phyloP scores from a whole-genome alignment of 2,329 filamentous ascomycete species.

The Teratosphaeria viscida region DNA sequence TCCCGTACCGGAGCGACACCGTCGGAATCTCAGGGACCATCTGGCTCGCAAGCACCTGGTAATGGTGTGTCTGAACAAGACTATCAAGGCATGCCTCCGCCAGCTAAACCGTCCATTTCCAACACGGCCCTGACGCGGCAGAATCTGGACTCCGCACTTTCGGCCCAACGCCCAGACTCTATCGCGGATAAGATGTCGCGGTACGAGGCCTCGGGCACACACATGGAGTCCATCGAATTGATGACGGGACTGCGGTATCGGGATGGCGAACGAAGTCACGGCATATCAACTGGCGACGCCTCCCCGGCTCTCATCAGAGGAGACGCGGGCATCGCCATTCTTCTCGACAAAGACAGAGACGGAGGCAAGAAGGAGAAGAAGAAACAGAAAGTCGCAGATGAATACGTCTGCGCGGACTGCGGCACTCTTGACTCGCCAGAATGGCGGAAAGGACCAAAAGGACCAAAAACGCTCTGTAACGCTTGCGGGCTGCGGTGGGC shows the following conservation, averaged over 20 bases:
- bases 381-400: conserved; percentile 69
- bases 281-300: conserved; percentile 75
- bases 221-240: conserved; percentile 85
- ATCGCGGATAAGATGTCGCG: conserved; percentile 77
- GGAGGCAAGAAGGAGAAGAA: conserved; percentile 75
- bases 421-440: conserved; percentile 90
- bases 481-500: conserved; percentile 57
- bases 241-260: conserved; percentile 79
- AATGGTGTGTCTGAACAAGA: conserved; percentile 16
- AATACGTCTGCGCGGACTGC: conserved; percentile 94
- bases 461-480: conserved; percentile 91
- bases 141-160: conserved; percentile 64
- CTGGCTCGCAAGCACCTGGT: conserved; percentile 7
- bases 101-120: conserved; percentile 48
- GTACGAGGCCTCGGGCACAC: conserved; percentile 59
- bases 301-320: conserved; percentile 74
- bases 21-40: conserved; percentile 10
- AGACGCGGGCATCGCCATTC: conserved; percentile 76
- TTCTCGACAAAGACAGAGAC: conserved; percentile 71
- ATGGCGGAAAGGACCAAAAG: conserved; percentile 88
- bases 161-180: conserved; percentile 58
- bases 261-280: conserved; percentile 78
- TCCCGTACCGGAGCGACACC: conserved; percentile 15
- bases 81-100: conserved; percentile 50
- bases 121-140: conserved; percentile 66